Conservation (phyloP, 2,329 filamentous ascomycete genomes). For the Penicillium polonicum region DNA sequence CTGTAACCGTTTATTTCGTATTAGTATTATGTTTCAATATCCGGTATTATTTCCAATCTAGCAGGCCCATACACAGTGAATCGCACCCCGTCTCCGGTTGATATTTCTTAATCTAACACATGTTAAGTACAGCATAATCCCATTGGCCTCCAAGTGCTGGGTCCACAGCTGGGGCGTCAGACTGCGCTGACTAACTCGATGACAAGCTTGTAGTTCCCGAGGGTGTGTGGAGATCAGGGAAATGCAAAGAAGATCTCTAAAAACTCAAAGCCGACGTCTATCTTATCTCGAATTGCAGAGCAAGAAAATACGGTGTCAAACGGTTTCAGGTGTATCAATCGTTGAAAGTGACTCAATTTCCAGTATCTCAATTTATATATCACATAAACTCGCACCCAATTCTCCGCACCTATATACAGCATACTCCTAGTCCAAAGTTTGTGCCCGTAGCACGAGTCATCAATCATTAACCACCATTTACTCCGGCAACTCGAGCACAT, state of each 20-base stretch:
- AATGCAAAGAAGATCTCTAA: background rate
- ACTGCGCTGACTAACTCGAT: background rate
- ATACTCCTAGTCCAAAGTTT: background rate
- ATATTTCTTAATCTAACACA: background rate
- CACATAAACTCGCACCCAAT: background rate
- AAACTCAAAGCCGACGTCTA: background rate
- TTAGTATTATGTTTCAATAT: too few relatives aligned
- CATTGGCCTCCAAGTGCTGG: too few relatives aligned
- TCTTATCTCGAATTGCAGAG: background rate
- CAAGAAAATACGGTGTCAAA: background rate
- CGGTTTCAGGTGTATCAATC: background rate
- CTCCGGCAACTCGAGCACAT: conserved; percentile 18
- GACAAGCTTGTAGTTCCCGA: background rate
- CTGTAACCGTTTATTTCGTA: too few relatives aligned
- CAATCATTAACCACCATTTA: background rate
- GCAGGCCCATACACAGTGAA: too few relatives aligned
- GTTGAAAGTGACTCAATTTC: background rate
- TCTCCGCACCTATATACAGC: background rate
- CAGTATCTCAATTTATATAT: background rate
- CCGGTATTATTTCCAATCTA: background rate
- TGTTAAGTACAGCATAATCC: background rate
- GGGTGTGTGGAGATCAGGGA: background rate
- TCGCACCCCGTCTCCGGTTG: too few relatives aligned
- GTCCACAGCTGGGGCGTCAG: background rate
- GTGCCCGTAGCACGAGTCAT: background rate